phyloP scores from a whole-genome alignment of 352 stramenopile genomes.

The Nannochloropsis limnetica region DNA sequence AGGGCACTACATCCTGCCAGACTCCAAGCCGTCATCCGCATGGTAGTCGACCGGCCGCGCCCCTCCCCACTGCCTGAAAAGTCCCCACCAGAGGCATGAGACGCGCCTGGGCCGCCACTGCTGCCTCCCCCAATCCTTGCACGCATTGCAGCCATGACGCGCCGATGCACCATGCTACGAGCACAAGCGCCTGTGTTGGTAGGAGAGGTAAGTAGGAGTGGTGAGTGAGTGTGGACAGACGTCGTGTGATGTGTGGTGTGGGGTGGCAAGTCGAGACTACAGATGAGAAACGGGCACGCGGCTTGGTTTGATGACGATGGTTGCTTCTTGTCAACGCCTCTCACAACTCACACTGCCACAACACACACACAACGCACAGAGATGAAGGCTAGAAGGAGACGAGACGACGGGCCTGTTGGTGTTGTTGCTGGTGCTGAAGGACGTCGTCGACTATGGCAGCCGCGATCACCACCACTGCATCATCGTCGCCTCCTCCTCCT shows the following conservation, averaged over 20 bases:
- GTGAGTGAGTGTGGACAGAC: not conserved
- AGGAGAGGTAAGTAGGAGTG: not conserved
- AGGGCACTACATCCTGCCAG: not conserved
- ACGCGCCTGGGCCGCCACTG: too few relatives aligned
- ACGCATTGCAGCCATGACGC: not conserved
- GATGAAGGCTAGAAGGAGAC: not conserved
- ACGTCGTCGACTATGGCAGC: not conserved
- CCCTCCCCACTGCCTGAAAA: not conserved
- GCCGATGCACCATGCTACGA: not conserved
- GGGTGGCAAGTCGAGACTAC: not conserved
- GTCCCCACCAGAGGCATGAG: not conserved
- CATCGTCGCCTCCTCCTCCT: not conserved
- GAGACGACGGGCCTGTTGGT: not conserved
- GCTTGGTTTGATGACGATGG: too few relatives aligned
- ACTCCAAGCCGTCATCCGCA: not conserved
- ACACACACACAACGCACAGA: not conserved
- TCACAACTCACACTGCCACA: not conserved
- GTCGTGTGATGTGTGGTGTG: not conserved
- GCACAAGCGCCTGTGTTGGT: not conserved
- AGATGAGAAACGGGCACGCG: too few relatives aligned
- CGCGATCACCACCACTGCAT: not conserved
- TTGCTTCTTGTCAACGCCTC: not conserved
- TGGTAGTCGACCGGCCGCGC: not conserved
- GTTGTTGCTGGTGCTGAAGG: not conserved
- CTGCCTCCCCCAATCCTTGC: not conserved